phyloP scores from a whole-genome alignment of 208 protist genomes.

The Leishmania tropica region DNA sequence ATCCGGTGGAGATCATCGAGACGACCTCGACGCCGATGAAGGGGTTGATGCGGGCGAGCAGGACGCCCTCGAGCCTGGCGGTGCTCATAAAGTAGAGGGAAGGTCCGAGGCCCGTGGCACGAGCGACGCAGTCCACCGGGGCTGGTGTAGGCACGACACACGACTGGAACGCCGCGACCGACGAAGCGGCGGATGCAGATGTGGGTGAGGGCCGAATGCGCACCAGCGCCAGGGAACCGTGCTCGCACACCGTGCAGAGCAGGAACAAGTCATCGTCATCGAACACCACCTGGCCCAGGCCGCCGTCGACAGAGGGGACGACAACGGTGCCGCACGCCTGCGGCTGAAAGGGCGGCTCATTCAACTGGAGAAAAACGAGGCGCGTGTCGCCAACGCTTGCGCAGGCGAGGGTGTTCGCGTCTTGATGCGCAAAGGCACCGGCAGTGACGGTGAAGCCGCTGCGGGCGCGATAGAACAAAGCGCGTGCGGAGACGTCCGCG shows the following conservation, averaged over 20 bases:
- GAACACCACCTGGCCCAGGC: conserved; percentile 53
- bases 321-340: conserved; percentile 20
- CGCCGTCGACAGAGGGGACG: conserved; percentile 59
- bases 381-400: conserved; percentile 49
- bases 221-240: conserved; percentile 47
- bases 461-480: conserved; percentile 69
- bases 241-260: conserved; percentile 51
- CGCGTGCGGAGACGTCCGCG: conserved; percentile 30
- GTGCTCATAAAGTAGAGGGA: conserved; percentile 69
- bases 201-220: conserved; percentile 25
- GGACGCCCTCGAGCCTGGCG: conserved; percentile 56
- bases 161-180: conserved; percentile 13
- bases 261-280: conserved; percentile 76
- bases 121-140: conserved; percentile 51
- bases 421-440: conserved; percentile 51
- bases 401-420: conserved; percentile 67
- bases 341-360: conserved; percentile 30
- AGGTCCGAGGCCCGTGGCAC: conserved; percentile 52
- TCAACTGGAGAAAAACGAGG: conserved; percentile 63
- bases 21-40: conserved; percentile 73
- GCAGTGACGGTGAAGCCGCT: conserved; percentile 43
- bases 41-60: conserved; percentile 65
- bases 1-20: conserved; percentile 57
- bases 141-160: conserved; percentile 49
- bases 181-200: neutral